Evolutionary conservation across 768 basidiomycete genomes (phyloP), one percentile per base, ranked within the genome.

Genomic region (Coprinopsis marcescibilis): DNA sequence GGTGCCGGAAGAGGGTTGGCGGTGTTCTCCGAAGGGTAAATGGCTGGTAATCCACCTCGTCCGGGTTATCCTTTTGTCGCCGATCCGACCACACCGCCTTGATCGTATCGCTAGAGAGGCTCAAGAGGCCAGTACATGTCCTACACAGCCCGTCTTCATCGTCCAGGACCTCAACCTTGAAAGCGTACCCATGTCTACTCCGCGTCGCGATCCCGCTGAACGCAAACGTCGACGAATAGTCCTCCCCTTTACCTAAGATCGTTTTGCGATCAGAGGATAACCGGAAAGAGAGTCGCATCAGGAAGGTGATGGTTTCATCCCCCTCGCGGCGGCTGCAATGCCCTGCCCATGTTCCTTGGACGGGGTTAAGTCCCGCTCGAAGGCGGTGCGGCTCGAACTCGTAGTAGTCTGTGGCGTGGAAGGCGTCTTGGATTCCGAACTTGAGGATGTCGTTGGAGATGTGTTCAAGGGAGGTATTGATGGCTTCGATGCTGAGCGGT

Each of bases 341-440:
- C 3, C 65, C 65, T 6, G 64, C 58, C 66, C 66, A 66, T 4
- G 63, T 62, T 3, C 66, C 66, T 42, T 66, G 61, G 3, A 60
- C 55, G 4, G 59, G 56, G 20, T 57, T 52, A 11, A 55, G 46
- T 19, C 34, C 34, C n/a, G n/a, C n/a, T 15, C 40, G 43, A 14
- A 57, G 51, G 19, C 53, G 55, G 17, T 48, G 53, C 2, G 56
- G 53, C 23, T 65, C 65, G 27, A 64, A 62, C 41, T 65, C 64
- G 46, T 55, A 58, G 48, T 66, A 66, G 44, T 65, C 54, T 3
- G 62, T 57, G 4, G 55, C 57, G 14, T 63, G 58, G 48, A 63
- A 68, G 7, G 57, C 62, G 33, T 66, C 64, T 37, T 62, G 60
- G 10, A 64, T 61, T 0, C 62, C 63, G 38, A 61, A 65, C 40